Evolutionary conservation across 2,329 filamentous ascomycete species (phyloP).

Genomic region (Fusarium stilboides): DNA sequence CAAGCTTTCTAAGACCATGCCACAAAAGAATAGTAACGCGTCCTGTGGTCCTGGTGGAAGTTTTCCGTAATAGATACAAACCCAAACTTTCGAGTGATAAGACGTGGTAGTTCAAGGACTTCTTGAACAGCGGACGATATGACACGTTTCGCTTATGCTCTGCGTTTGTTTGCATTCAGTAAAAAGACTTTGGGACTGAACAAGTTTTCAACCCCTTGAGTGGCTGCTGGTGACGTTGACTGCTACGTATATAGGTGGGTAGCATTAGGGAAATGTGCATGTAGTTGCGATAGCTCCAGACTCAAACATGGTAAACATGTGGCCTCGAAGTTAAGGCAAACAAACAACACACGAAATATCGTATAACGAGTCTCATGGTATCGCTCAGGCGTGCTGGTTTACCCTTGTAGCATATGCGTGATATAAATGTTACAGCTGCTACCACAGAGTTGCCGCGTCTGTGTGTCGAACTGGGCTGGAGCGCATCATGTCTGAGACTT

Average conservation of each 20-base stretch:
- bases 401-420: not conserved
- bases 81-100: too few relatives aligned
- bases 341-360: not conserved
- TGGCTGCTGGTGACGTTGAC: not conserved
- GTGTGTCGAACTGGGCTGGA: conserved; percentile 19
- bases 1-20: too few relatives aligned
- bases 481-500: conserved; percentile 14
- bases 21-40: too few relatives aligned
- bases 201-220: not conserved
- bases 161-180: too few relatives aligned
- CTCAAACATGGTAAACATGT: not conserved
- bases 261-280: conserved; percentile 5
- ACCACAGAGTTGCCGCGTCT: conserved; percentile 30
- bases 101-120: too few relatives aligned
- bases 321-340: not conserved
- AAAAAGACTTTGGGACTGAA: too few relatives aligned
- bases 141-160: too few relatives aligned
- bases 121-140: too few relatives aligned
- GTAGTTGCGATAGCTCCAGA: too few relatives aligned
- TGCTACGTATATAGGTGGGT: not conserved
- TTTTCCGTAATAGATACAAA: too few relatives aligned
- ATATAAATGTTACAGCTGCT: conserved; percentile 21
- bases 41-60: too few relatives aligned
- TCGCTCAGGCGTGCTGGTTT: conserved; percentile 13
- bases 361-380: conserved; percentile 4